Evolutionary conservation across 495 filamentous ascomycete genomes (phyloP).

Genomic region (Hyaloscypha finlandica): DNA sequence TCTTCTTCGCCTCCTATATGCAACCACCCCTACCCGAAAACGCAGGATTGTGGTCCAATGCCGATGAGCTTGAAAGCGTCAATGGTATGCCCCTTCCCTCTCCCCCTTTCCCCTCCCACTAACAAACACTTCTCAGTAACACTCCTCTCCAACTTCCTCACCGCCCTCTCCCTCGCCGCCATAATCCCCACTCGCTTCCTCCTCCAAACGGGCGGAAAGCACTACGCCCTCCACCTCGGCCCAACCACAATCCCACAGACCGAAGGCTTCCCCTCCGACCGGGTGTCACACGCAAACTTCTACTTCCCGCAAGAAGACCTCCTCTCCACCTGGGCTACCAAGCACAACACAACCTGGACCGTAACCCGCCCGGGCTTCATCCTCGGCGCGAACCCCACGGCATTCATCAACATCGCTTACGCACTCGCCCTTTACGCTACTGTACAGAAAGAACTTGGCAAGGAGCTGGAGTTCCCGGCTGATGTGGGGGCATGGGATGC

Average conservation of each 20-base stretch:
- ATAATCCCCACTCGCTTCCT: constrained; percentile 50
- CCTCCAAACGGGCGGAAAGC: constrained; percentile 53
- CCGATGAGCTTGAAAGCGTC: constrained; percentile 44
- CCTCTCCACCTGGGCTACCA: constrained; percentile 38
- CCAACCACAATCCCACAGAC: constrained; percentile 44
- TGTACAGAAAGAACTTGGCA: constrained; percentile 41
- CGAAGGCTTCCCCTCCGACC: constrained; percentile 48
- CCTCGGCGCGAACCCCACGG: constrained; percentile 50
- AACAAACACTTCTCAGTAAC: constrained; percentile 28
- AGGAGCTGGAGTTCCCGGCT: constrained; percentile 43
- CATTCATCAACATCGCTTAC: constrained; percentile 51
- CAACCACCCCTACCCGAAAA: constrained; percentile 45
- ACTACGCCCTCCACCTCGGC: constrained; percentile 55
- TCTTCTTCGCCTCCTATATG: constrained; percentile 59
- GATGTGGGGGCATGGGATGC: constrained; percentile 45
- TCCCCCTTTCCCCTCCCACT: not conserved
- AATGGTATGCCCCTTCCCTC: constrained; percentile 35
- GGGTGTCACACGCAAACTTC: constrained; percentile 50
- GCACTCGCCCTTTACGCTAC: constrained; percentile 51
- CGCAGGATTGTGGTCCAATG: constrained; percentile 45
- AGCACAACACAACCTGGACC: constrained; percentile 38
- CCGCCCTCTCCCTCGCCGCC: constrained; percentile 40
- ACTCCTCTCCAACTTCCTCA: constrained; percentile 50
- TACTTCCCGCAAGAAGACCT: constrained; percentile 56
- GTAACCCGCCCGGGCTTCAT: constrained; percentile 49